Base-by-base conservation (phyloP, 1,284 basidiomycete species). In the Inonotus obliquus region DNA sequence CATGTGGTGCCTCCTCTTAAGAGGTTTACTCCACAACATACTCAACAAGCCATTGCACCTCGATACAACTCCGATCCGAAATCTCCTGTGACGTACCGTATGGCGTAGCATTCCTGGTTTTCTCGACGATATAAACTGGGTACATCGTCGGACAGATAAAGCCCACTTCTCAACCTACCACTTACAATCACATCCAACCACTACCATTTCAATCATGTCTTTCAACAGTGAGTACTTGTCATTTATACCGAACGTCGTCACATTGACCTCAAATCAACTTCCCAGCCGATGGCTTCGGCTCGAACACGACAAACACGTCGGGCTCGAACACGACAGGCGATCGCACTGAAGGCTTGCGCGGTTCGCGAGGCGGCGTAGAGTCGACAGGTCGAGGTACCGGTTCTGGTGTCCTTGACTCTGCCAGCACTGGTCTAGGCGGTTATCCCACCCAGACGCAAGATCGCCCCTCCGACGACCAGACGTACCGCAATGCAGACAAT, bases 391-490 rank as follows among this genome's bases (percentile, higher is more conserved):
- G 37, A n/a, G 61, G 57, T 6, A 27, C 59, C 17, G 62, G 62
- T 17, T 35, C 62, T 4, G 62, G 62, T 23, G 59, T 59, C 1
- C 41, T 23, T 38, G 62, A 61, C 44, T 35, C 49, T 37, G 53
- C 52, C 48, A 60, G 61, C 49, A 61, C 59, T 17, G 63, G 47
- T 29, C 59, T 57, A 4, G 59, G 63, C n/a, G 63, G 63, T 25
- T 61, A 61, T 41, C 59, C 54, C 37, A 35, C 23, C 4, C 44
- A 49, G 52, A 11, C 11, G 2, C 44, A 56, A 25, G 19, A 45
- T 27, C 35, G 47, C 21, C 35, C 1, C 6, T 41, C 56, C 11
- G 59, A 9, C 44, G 56, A 49, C 45, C 56, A 45, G 32, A 14
- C 41, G 1, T 25, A 11, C 17, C 38, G 35, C n/a, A 27, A 35